A percentile compares a stretch with the other conserved stretches of the same genome.
These are phyloP conservation scores for Cicer yamashitae DNA, from an alignment of 306 rosid genomes.

Conservation along the genomic window DNA sequence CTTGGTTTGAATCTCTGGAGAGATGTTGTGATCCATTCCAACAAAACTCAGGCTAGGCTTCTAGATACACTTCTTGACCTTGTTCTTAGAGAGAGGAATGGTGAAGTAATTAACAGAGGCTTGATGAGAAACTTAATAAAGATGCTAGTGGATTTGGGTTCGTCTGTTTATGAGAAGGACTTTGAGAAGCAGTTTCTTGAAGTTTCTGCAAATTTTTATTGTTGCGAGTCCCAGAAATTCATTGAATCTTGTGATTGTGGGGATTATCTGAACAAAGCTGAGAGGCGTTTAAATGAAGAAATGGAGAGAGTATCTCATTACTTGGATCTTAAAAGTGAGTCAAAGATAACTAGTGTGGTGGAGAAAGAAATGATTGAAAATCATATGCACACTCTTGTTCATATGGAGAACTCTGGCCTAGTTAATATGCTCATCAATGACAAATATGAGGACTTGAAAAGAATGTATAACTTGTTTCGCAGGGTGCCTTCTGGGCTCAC, in stretches of 20 bases:
- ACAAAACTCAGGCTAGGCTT: constrained; percentile 58
- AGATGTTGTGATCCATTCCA: constrained; percentile 61
- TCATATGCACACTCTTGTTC: constrained; percentile 57
- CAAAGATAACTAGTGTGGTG: constrained; percentile 55
- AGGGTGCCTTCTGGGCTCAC: constrained; percentile 58
- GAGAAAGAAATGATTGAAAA: constrained; percentile 63
- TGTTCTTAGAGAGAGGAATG: constrained; percentile 58
- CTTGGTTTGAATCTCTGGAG: constrained; percentile 69
- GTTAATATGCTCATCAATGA: constrained; percentile 60
- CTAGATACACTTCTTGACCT: constrained; percentile 62
- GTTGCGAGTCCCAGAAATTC: constrained; percentile 59
- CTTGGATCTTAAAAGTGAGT: constrained; percentile 58
- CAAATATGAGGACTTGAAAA: constrained; percentile 61
- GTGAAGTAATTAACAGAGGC: constrained; percentile 62
- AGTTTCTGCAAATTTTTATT: constrained; percentile 57
- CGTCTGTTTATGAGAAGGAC: constrained; percentile 55
- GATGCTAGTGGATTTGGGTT: constrained; percentile 65
- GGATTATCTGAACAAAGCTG: constrained; percentile 62
- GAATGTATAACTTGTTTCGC: constrained; percentile 59
- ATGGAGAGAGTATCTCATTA: constrained; percentile 61
- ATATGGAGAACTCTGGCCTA: constrained; percentile 66
- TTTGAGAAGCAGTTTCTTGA: constrained; percentile 60
- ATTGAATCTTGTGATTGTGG: constrained; percentile 66
- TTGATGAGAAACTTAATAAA: constrained; percentile 62
- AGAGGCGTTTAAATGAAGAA: constrained; percentile 61